Conservation (phyloP, 805 yeast species). For the Kluyveromyces lactis region DNA sequence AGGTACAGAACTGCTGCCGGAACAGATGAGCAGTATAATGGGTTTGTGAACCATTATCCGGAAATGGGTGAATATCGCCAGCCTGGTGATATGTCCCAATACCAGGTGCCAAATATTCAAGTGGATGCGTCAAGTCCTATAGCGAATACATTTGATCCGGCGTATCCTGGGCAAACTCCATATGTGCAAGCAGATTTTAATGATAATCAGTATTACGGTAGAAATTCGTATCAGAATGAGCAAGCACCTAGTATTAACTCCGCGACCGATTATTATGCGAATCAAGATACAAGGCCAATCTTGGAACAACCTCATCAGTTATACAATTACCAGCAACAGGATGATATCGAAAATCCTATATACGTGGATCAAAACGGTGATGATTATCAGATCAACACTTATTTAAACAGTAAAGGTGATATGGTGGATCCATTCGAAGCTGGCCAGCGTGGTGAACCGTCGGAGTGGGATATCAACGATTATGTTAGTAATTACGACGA, state of each 20-base stretch:
- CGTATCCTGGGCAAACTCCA: not conserved
- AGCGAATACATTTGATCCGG: constrained; percentile 1
- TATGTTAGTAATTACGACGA: constrained; percentile 7
- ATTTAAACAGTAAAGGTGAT: constrained; percentile 26
- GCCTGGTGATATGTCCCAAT: constrained; percentile 4
- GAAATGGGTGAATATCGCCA: not conserved
- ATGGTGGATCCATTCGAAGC: constrained; percentile 28
- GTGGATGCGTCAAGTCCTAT: constrained; percentile 7
- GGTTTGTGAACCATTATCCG: constrained; percentile 16
- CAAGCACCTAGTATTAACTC: constrained; percentile 6
- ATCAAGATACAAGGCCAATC: constrained; percentile 18
- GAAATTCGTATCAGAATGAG: constrained; percentile 7
- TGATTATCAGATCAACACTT: constrained; percentile 29
- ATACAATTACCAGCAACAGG: constrained; percentile 10
- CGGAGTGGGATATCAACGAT: constrained; percentile 6
- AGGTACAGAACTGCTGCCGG: not conserved
- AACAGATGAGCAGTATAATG: constrained; percentile 10
- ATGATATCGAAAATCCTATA: constrained; percentile 17
- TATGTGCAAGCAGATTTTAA: constrained; percentile 15
- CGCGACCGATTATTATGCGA: constrained; percentile 5
- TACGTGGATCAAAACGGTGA: constrained; percentile 29
- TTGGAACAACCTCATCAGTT: constrained; percentile 8
- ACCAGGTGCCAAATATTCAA: constrained; percentile 21
- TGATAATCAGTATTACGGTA: constrained; percentile 20
- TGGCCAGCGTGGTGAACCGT: not conserved